Percentiles rank a stretch among this genome's conserved stretches.
phyloP scores from a whole-genome alignment of 495 filamentous ascomycete genomes.

The Acidiella bohemica region DNA sequence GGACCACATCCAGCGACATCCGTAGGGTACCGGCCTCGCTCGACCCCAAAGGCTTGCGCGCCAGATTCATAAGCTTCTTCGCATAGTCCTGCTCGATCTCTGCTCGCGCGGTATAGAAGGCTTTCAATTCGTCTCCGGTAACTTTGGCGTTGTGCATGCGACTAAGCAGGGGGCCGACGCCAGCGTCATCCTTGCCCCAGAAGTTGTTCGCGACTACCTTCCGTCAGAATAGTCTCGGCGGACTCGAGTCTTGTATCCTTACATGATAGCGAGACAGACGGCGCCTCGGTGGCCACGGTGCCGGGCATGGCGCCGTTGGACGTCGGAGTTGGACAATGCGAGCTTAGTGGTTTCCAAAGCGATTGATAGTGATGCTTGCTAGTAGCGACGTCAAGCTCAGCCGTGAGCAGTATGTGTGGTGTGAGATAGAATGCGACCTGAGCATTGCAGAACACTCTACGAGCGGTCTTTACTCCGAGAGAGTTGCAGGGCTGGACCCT shows the following conservation, averaged over 20 bases:
- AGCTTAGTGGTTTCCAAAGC: too few species aligned
- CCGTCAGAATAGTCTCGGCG: too few species aligned
- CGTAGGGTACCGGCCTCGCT: constrained; percentile 73
- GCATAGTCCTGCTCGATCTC: constrained; percentile 96
- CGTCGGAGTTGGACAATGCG: too few species aligned
- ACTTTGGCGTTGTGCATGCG: constrained; percentile 94
- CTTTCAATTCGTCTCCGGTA: constrained; percentile 85
- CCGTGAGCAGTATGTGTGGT: too few species aligned
- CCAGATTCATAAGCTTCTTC: constrained; percentile 75
- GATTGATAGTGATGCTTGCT: too few species aligned
- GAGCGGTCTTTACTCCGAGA: too few species aligned
- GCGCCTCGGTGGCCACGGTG: constrained; percentile 43
- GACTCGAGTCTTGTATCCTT: too few species aligned
- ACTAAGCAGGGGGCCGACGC: constrained; percentile 79
- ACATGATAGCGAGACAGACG: constrained; percentile 53
- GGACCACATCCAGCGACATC: constrained; percentile 69
- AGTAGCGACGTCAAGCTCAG: too few species aligned
- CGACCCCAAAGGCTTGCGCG: constrained; percentile 82
- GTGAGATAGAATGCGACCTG: too few species aligned
- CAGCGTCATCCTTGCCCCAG: constrained; percentile 98
- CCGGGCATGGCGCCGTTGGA: constrained; percentile 44
- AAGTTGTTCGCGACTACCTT: constrained; percentile 99
- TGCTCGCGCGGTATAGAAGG: constrained; percentile 82
- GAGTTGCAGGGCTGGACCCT: too few species aligned
- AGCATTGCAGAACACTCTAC: too few species aligned